These are phyloP conservation scores for Umbellularia californica DNA, from an alignment of 164 flowering plant species.

Conservation along the genomic window DNA sequence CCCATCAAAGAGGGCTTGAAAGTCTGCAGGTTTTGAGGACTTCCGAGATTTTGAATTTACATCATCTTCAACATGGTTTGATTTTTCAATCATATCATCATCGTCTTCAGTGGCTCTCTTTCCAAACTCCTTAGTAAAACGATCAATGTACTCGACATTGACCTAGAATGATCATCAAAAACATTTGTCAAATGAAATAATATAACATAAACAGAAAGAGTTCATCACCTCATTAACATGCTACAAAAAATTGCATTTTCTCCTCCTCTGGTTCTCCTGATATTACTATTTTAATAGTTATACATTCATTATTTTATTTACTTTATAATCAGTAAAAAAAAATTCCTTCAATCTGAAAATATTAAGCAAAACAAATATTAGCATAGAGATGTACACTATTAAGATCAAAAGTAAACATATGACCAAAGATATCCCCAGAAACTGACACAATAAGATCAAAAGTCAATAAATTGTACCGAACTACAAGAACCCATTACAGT, in stretches of 20 bases:
- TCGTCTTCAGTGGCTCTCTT: slow-evolving; percentile 32
- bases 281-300: too few relatives aligned
- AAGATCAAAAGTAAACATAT: too few relatives aligned
- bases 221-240: background rate
- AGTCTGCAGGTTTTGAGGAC: slow-evolving; percentile 76
- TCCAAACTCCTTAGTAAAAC: slow-evolving; percentile 69
- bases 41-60: slow-evolving; percentile 27
- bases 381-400: too few relatives aligned
- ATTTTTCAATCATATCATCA: slow-evolving; percentile 20
- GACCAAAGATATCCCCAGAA: too few relatives aligned
- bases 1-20: slow-evolving; percentile 65
- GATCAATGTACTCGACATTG: slow-evolving; percentile 67
- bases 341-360: too few relatives aligned
- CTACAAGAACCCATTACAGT: too few relatives aligned
- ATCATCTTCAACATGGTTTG: slow-evolving; percentile 14
- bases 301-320: too few relatives aligned
- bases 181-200: background rate
- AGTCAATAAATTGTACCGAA: too few relatives aligned
- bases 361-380: too few relatives aligned
- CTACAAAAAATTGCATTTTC: background rate
- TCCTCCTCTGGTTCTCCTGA: too few relatives aligned
- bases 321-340: too few relatives aligned
- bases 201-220: background rate
- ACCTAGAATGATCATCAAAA: slow-evolving; percentile 33
- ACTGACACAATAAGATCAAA: too few relatives aligned